Evolutionary conservation across 208 protist genomes (phyloP), one percentile per base, ranked within the genome.

Genomic region (Phytomonas serpens): DNA sequence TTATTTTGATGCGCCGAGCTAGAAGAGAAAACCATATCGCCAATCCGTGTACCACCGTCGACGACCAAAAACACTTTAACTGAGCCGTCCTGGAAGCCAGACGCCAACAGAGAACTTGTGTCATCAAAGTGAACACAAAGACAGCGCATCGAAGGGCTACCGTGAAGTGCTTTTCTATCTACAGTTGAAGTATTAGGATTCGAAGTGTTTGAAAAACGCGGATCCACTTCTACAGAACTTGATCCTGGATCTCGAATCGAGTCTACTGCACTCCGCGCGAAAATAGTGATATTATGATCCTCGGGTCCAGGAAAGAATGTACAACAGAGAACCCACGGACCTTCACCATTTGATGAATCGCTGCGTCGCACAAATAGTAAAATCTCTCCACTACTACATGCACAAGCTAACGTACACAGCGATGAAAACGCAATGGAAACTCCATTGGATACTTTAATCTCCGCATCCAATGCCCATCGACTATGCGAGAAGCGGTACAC

Each of bases 401-500:
- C 86, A 42, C 85, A 89, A 9, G 88, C 85, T 13, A 95, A 75
- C 38, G 85, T 92, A 75, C 90, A 91, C 76, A 83, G 68, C 61
- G 69, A 67, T 30, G 88, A 92, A 73, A 95, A 91, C 32, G 84
- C 62, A 61, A 83, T 85, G 37, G 81, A 77, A 32, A 72, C 75
- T 66, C 83, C 85, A 69, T 87, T 85, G 30, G 75, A 75, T 9
- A 82, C 77, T 57, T 75, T 64, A 13, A 95, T 65, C 31, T 71
- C 68, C 62, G 80, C 83, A 47, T 93, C 86, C 11, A 90, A 72
- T 13, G 84, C 83, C 90, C 90, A 95, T 37, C 80, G 78, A 19
- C 81, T 80, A 73, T 93, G 88, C n/a, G 85, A 89, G 67, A 86
- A 87, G 71, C 83, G 85, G 77, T 95, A 95, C 5, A 95, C 73